Base-by-base conservation (phyloP, 2,329 filamentous ascomycete species). In the Dendrostoma leiphaemia region DNA sequence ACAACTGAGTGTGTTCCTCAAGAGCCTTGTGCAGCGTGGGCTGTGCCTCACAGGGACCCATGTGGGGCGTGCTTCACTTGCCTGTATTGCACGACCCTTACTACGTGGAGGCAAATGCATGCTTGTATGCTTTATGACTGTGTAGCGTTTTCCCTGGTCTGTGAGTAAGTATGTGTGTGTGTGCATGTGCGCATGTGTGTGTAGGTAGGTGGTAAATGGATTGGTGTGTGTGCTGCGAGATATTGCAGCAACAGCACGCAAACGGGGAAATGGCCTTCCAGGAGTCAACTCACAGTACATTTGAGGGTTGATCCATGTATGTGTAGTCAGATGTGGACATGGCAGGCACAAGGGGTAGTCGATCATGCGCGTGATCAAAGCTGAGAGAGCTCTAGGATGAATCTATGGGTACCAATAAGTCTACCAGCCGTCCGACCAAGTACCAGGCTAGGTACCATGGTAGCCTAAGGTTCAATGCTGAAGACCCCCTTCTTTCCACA, bases 51-150 rank as follows among this genome's bases (percentile, higher is more conserved):
- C 38, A 23, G 38, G 24, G 32, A 24, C 40, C 8, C 32, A 54
- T 54, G 55, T 53, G 51, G 55, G 51, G 51, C 55, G 29, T 37
- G 37, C 44, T 44, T 48, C 28, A 32, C 51, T 44, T 49, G 29
- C 28, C 43, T 44, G 43, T 51, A 29, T 50, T 19, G 46, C 47
- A 47, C 35, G 41, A 51, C 29, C 24, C 31, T 35, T 38, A 37
- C 34, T 48, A 51, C 31, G 26, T 48, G 51, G 43, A 48, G 41
- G 23, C 31, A 4, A 38, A 24, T 57, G 54, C 57, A 55, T 61
- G 56, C 52, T 49, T 61, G 59, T 60, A 60, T 63, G 54, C 56
- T 46, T 44, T 32, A 48, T 29, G 19, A 48, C 35, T 54, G 24
- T 32, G 19, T 24, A n/a, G n/a, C n/a, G n/a, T n/a, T n/a, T n/a